These are phyloP conservation scores for Gelatoporia subvermispora DNA, from an alignment of 768 basidiomycete species.

Conservation along the genomic window DNA sequence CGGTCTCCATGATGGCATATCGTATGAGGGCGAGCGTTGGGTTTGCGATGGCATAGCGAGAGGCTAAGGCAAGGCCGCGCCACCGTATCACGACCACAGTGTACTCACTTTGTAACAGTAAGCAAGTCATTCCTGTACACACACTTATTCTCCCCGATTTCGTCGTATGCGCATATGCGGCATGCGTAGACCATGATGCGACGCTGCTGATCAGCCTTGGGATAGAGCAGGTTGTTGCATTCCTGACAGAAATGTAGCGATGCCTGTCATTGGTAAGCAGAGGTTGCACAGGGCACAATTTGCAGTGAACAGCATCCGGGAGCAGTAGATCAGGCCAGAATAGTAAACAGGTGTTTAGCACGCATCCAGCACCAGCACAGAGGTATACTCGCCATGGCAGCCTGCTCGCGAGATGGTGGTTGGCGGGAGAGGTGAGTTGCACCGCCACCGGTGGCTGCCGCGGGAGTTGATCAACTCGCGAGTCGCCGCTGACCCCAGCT, in stretches of 20 bases:
- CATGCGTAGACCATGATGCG: slow-evolving; percentile 88
- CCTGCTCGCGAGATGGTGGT: no score
- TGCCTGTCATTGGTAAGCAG: slow-evolving; percentile 39
- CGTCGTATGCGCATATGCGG: slow-evolving; percentile 83
- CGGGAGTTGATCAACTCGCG: no score
- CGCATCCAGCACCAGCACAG: no score
- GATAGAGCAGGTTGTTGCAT: slow-evolving; percentile 94
- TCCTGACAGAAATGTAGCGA: slow-evolving; percentile 89
- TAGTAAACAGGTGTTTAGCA: no score
- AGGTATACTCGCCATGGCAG: no score
- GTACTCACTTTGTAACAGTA: slow-evolving; percentile 81
- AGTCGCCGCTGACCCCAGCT: no score
- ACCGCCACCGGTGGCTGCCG: no score
- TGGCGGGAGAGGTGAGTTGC: no score
- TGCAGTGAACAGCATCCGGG: no score
- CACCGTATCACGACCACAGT: neutral
- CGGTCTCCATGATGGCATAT: neutral
- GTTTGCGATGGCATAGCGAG: neutral
- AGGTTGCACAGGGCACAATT: no score
- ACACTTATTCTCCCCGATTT: slow-evolving; percentile 80
- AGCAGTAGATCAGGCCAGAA: no score
- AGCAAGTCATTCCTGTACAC: slow-evolving; percentile 93
- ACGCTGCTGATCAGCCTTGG: slow-evolving; percentile 83
- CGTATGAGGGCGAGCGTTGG: neutral
- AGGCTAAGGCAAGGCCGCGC: neutral